Percentiles rank a stretch among this genome's conserved stretches.
phyloP scores from a whole-genome alignment of 2,329 filamentous ascomycete species.

The Cryphonectria japonica region DNA sequence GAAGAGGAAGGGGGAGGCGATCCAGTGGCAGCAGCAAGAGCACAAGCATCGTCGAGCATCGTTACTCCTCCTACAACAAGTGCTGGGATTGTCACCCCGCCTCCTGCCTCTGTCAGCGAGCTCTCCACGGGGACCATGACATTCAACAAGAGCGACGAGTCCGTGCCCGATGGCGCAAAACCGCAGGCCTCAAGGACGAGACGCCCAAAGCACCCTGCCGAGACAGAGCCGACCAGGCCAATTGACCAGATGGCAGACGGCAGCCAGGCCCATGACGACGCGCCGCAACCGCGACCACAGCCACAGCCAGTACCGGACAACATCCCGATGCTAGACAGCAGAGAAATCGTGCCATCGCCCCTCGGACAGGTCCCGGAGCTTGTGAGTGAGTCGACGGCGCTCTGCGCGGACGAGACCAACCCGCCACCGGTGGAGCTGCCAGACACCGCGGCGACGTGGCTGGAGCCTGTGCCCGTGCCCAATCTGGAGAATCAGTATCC shows the following conservation, averaged over 20 bases:
- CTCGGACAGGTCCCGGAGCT: conserved; percentile 54
- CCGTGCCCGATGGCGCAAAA: not conserved
- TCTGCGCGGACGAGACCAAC: conserved; percentile 46
- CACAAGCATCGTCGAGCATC: not conserved
- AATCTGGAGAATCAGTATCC: conserved; percentile 30
- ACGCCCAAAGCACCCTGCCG: not conserved
- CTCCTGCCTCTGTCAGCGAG: conserved; percentile 32
- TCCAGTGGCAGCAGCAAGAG: not conserved
- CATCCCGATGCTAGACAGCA: conserved; percentile 42
- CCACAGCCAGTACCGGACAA: conserved; percentile 15
- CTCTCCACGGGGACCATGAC: conserved; percentile 29
- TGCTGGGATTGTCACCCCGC: conserved; percentile 32
- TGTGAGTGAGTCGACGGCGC: conserved; percentile 47
- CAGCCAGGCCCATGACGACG: not conserved
- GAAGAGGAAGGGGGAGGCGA: not conserved
- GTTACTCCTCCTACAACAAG: conserved; percentile 36
- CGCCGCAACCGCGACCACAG: not conserved
- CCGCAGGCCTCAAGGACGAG: not conserved
- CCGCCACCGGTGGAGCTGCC: conserved; percentile 52
- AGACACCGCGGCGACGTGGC: conserved; percentile 41
- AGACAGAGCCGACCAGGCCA: not conserved
- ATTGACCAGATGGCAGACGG: not conserved
- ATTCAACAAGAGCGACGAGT: conserved; percentile 20
- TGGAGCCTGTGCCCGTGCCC: conserved; percentile 29
- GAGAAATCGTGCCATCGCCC: conserved; percentile 43